Percentiles rank a stretch among this genome's conserved stretches.
These are phyloP conservation scores for Citeromyces nyonsensis DNA, from an alignment of 805 yeast genomes.

Conservation along the genomic window DNA sequence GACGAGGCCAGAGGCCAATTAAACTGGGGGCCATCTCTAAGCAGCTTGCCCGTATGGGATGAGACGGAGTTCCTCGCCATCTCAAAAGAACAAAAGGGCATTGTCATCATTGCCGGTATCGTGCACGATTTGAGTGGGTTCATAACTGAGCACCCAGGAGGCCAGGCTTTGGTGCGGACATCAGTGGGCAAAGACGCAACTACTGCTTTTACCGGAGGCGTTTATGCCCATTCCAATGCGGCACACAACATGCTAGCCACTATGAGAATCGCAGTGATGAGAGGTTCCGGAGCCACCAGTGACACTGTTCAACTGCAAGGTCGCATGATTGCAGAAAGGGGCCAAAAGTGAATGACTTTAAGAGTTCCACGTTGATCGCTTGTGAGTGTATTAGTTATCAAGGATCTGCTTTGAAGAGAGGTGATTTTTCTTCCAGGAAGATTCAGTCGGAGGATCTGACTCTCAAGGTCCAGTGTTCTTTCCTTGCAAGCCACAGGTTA, in stretches of 20 bases:
- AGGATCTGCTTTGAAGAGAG: too few relatives aligned
- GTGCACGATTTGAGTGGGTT: constrained; percentile 91
- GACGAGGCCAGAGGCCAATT: constrained; percentile 65
- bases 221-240: constrained; percentile 84
- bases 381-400: too few relatives aligned
- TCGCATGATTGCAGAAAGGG: constrained; percentile 4
- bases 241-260: constrained; percentile 82
- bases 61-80: constrained; percentile 25
- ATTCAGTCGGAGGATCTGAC: too few relatives aligned
- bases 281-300: constrained; percentile 45
- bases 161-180: constrained; percentile 58
- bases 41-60: constrained; percentile 54
- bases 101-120: constrained; percentile 78
- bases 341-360: too few relatives aligned
- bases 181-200: constrained; percentile 92
- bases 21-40: constrained; percentile 92
- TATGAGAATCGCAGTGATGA: constrained; percentile 69
- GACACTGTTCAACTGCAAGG: constrained; percentile 36
- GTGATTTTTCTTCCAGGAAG: too few relatives aligned
- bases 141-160: constrained; percentile 90
- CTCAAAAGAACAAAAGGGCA: constrained; percentile 19
- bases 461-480: too few relatives aligned
- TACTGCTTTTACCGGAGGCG: constrained; percentile 89
- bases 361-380: too few relatives aligned
- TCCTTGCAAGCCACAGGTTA: too few relatives aligned